Evolutionary conservation across 2,329 filamentous ascomycete genomes (phyloP), one percentile per base, ranked within the genome.

Genomic region (Aspergillus ruber): DNA sequence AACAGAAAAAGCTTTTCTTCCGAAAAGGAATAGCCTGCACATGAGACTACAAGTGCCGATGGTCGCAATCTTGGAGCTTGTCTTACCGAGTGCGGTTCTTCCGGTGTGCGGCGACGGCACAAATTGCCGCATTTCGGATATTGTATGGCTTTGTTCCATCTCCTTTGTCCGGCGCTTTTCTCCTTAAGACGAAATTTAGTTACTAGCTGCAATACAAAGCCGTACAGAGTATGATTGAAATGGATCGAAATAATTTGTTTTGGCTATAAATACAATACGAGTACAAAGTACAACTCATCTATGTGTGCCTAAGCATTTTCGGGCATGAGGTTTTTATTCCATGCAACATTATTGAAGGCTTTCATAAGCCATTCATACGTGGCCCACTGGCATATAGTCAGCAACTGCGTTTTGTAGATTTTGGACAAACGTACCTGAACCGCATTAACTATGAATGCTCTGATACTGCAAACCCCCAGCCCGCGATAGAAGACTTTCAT

Each of bases 391-490:
- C 49, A 40, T 21, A 39, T 45, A 43, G 45, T 54, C 49, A 52
- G 49, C 33, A 32, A n/a, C 47, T 9, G 21, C 13, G 10, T 39
- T 27, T 33, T 13, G 15, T 18, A 23, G 12, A 21, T 29, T 12
- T 13, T 10, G 38, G 20, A 23, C 4, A 38, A 45, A 60, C 70
- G 51, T 66, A 76, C 74, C 65, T 84, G 82, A n/a, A 88, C 86
- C 2, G 91, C 90, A 72, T 96, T 96, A 35, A 96, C 91, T 45
- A 95, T 74, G 65, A 97, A 96, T 0, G 91, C 91, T 56, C 91
- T 76, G 7, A 86, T 69, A 66, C 88, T 94, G 67, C 91, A 97
- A 27, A 95, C 77, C 0, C 83, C 82, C 38, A 97, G 67, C 0
- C 87, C 87, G 25, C 82, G 76, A 63, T 88, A 90, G 68, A 90